Base-by-base conservation (phyloP, 2,329 filamentous ascomycete species). In the Fusarium sp. region DNA sequence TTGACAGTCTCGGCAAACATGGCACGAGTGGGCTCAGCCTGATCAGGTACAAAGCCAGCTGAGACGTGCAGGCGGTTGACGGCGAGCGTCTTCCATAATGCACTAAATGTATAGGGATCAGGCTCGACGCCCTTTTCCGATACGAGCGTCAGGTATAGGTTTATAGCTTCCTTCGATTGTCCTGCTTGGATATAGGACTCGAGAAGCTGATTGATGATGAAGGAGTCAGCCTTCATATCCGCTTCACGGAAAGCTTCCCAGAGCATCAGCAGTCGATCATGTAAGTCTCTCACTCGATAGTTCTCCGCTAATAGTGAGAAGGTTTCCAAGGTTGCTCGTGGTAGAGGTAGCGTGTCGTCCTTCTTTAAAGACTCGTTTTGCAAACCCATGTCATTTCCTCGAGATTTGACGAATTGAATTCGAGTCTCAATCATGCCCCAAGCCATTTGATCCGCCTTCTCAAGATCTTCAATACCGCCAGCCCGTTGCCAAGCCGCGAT, bases 131-230 rank as follows among this genome's bases (percentile, higher is more conserved):
- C 83, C 40, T 84, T 82, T 32, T 86, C 81, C 15, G 80, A 74
- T 35, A 88, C 86, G 78, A 94, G 86, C 23, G 82, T 80, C 15
- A 82, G 79, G 80, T 91, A 94, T 35, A 91, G 85, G 6, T 82
- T 78, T 75, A 88, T 85, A 1, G 92, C 89, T 57, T 87, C 83
- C 30, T 82, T 80, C 49, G 87, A 85, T 59, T 89, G 84, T 57
- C 89, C 88, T 65, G 88, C 87, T 68, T 90, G 88, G 52, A 92
- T 86, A 70, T 91, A 88, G 11, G 90, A 89, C 67, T 90, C 89
- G 32, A 96, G 88, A 28, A 95, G 84, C 78, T 95, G 92, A 81
- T 96, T 96, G 86, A 95, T 90, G 83, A 95, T 92, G 80, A 92
- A 93, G 13, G 90, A 89, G 77, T 94, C 92, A 4, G 92, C 88